A percentile compares a stretch with the other conserved stretches of the same genome.
These are phyloP conservation scores for Guadua angustifolia DNA, from an alignment of 176 grass and related monocot species.

Conservation along the genomic window DNA sequence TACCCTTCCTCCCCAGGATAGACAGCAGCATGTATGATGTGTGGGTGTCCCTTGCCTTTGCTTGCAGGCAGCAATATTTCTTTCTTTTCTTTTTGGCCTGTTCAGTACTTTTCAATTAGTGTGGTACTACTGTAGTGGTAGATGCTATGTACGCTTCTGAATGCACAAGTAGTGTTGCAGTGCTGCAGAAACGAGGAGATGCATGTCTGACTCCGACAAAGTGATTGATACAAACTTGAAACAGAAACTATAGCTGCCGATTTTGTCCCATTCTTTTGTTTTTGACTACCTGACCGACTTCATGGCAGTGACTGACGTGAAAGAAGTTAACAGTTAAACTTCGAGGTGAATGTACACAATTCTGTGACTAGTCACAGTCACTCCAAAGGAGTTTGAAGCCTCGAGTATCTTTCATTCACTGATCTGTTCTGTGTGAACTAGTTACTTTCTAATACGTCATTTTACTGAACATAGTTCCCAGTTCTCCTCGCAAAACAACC, in stretches of 20 bases:
- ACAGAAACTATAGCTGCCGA: background rate
- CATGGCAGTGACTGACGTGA: background rate
- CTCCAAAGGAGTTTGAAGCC: background rate
- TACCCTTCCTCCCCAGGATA: slow-evolving; percentile 34
- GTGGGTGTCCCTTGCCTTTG: slow-evolving; percentile 37
- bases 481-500: background rate
- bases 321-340: slow-evolving; percentile 19
- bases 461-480: background rate
- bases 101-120: background rate
- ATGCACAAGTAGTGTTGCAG: background rate
- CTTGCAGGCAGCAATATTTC: background rate
- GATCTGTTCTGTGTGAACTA: background rate
- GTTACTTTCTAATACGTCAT: background rate
- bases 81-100: background rate
- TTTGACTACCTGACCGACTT: background rate
- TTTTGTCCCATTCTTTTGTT: background rate
- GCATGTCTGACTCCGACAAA: background rate
- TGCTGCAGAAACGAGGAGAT: background rate
- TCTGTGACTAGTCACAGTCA: background rate
- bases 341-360: background rate
- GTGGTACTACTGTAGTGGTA: background rate
- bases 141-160: background rate
- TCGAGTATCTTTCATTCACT: background rate
- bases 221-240: background rate
- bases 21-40: slow-evolving; percentile 7